Evolutionary conservation across 306 rosid genomes (phyloP).

Genomic region (Ochetophila trinervis): DNA sequence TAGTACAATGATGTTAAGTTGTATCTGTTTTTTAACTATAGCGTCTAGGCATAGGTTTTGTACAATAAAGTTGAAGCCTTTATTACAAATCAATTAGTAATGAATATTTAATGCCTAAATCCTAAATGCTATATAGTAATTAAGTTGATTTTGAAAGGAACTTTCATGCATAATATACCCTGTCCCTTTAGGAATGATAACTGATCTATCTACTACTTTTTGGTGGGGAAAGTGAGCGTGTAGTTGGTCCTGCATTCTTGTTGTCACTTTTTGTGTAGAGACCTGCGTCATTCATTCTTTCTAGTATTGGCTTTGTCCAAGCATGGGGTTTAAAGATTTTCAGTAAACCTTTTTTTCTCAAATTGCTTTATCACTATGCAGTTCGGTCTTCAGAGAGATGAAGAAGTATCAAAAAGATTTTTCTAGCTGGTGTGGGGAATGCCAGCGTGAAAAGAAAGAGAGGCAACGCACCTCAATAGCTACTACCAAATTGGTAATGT

Average conservation of each 20-base stretch:
- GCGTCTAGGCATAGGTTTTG: too few relatives aligned
- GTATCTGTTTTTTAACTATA: too few relatives aligned
- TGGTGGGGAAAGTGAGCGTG: background rate
- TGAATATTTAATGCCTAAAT: too few relatives aligned
- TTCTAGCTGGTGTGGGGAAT: conserved; percentile 84
- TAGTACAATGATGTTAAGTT: too few relatives aligned
- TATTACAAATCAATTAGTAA: too few relatives aligned
- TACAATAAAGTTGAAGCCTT: too few relatives aligned
- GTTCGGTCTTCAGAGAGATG: conserved; percentile 77
- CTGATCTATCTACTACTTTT: background rate
- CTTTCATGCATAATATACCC: too few relatives aligned
- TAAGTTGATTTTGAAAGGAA: too few relatives aligned
- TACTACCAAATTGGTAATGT: conserved; percentile 60
- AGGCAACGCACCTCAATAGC: conserved; percentile 47
- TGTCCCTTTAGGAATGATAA: too few relatives aligned
- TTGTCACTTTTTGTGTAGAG: background rate
- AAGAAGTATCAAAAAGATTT: conserved; percentile 63
- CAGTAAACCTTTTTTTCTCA: background rate
- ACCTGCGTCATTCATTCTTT: background rate
- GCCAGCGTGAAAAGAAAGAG: conserved; percentile 69
- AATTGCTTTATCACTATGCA: conserved; percentile 25
- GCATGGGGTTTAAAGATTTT: conserved; percentile 2
- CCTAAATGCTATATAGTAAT: too few relatives aligned
- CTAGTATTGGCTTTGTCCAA: background rate
- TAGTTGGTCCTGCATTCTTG: background rate